Conservation (phyloP, 345 rosid species). For the Populus pruinosa region DNA sequence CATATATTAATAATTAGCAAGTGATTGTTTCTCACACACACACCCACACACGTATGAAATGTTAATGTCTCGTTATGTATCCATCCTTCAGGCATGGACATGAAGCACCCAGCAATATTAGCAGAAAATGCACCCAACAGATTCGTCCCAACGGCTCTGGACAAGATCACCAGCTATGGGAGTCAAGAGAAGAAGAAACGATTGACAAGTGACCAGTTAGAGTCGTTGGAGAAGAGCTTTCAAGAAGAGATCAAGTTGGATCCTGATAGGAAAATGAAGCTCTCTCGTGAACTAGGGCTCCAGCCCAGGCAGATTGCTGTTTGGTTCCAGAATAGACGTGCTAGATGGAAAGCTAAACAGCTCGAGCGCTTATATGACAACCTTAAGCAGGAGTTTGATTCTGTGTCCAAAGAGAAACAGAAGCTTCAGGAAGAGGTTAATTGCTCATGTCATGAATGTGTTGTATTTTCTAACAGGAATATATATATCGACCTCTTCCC, state of each 20-base stretch:
- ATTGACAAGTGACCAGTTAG: conserved; percentile 63
- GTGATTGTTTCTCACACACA: too few relatives aligned
- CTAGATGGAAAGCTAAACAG: conserved; percentile 87
- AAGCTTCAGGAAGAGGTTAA: conserved; percentile 80
- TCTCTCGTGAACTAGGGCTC: conserved; percentile 76
- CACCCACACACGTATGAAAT: too few relatives aligned
- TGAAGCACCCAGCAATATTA: conserved; percentile 37
- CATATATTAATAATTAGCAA: too few relatives aligned
- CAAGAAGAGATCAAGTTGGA: conserved; percentile 82
- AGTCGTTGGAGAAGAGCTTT: conserved; percentile 72
- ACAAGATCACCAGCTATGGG: conserved; percentile 39
- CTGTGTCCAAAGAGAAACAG: conserved; percentile 59
- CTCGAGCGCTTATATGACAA: conserved; percentile 68
- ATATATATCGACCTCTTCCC: too few relatives aligned
- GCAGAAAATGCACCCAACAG: conserved; percentile 31
- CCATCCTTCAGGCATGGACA: conserved; percentile 43
- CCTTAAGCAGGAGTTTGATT: conserved; percentile 63
- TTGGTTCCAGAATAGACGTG: conserved; percentile 91
- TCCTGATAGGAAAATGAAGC: conserved; percentile 74
- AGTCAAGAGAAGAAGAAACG: conserved; percentile 64
- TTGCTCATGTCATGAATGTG: not conserved
- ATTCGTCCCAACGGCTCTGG: conserved; percentile 30
- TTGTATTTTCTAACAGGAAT: too few relatives aligned
- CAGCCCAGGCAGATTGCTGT: conserved; percentile 86
- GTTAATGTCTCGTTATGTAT: too few relatives aligned